Conservation (phyloP, 202 grass and related monocot species). For the Zoysia matrella region DNA sequence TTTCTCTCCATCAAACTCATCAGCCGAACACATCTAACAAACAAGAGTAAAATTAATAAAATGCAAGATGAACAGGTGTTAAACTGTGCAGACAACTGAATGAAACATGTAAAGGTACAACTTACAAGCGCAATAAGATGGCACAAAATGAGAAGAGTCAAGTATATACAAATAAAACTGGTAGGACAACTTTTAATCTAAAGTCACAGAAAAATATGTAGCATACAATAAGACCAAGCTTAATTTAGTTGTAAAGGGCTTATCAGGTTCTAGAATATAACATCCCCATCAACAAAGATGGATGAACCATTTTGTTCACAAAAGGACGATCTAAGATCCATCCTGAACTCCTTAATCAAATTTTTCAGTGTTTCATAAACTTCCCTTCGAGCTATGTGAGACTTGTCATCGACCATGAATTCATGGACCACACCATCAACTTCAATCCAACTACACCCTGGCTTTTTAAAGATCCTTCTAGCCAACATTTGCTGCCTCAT, state of each 20-base stretch:
- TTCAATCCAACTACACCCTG: slow-evolving; percentile 87
- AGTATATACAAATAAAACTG: neutral
- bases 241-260: neutral
- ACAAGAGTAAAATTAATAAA: neutral
- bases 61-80: neutral
- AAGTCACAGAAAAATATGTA: neutral
- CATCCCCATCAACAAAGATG: slow-evolving; percentile 34
- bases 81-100: neutral
- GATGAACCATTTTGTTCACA: slow-evolving; percentile 22
- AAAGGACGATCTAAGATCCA: slow-evolving; percentile 22
- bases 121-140: neutral
- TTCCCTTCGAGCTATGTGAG: slow-evolving; percentile 57
- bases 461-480: slow-evolving; percentile 59
- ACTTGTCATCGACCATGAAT: slow-evolving; percentile 73
- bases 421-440: slow-evolving; percentile 65
- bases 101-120: neutral
- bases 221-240: neutral
- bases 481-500: slow-evolving; percentile 69
- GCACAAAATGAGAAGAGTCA: neutral
- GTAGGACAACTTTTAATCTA: neutral
- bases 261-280: slow-evolving; percentile 15
- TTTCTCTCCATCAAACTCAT: slow-evolving; percentile 21
- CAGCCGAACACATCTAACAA: slow-evolving; percentile 48
- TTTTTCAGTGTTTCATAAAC: slow-evolving; percentile 60
- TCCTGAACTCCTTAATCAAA: slow-evolving; percentile 46